Evolutionary conservation across 306 rosid genomes (phyloP), one percentile per base, ranked within the genome.

Genomic region (Quercus aquifolioides): DNA sequence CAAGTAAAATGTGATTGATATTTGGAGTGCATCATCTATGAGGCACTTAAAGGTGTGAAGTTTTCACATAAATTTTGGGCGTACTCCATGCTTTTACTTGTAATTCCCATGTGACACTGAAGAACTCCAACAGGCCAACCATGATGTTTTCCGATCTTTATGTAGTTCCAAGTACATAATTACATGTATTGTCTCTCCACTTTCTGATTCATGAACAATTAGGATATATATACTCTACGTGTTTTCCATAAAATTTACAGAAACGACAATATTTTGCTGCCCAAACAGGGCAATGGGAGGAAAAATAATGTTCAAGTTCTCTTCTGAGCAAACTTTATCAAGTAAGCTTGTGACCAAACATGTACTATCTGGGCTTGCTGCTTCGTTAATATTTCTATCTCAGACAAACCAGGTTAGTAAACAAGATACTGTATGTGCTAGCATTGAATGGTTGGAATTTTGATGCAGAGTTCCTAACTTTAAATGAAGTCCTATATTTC

Each of bases 331-430:
- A 76, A 80, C 84, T 71, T 8, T 64, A 74, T 77, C 84, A 69
- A 83, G 78, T 74, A 87, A 86, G 84, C 76, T 86, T 60, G 78
- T 89, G 85, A 82, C 90, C 74, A 89, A 85, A 76, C 88, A 87
- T 85, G 84, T 85, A 52, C 68, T 95, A 25, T 82, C 99, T 49
- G 91, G 90, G 17, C 71, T 92, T 69, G 94, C 97, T 74, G 96
- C 93, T 84, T 85, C 99, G 23, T 68, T 92, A 80, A 78, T 95
- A 71, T 77, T 89, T 76, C 23, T 92, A 78, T 91, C 96, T 77
- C 92, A 86, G 84, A 13, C 74, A 51, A 80, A 89, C 79, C 98
- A 87, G 99, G 99, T 92, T 62, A 77, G 86, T 68, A 52, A 56
- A 56, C 69, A 75, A 46, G 9, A 69, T 5, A 71, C 57, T 71